phyloP scores from a whole-genome alignment of 2,329 filamentous ascomycete genomes.

The Apiospora phragmitis region DNA sequence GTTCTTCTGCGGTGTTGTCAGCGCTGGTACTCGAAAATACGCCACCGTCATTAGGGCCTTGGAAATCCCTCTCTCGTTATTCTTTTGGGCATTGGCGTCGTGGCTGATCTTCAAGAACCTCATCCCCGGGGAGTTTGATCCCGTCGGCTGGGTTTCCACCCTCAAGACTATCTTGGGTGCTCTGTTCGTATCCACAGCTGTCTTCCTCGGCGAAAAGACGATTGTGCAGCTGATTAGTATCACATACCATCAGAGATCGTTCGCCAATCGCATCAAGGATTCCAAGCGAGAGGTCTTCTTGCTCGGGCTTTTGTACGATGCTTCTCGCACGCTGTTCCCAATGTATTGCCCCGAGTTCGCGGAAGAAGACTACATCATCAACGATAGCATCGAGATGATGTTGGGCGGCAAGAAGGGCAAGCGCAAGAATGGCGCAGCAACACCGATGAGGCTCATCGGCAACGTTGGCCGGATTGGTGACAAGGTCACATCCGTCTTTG shows the following conservation, averaged over 20 bases:
- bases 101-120: constrained; percentile 63
- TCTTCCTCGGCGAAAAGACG: constrained; percentile 75
- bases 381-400: constrained; percentile 74
- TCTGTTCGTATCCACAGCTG: constrained; percentile 65
- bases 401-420: constrained; percentile 55
- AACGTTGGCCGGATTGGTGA: constrained; percentile 82
- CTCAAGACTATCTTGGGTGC: constrained; percentile 68
- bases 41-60: constrained; percentile 64
- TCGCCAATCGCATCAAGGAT: constrained; percentile 79
- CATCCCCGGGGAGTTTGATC: constrained; percentile 37
- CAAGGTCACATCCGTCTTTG: constrained; percentile 90
- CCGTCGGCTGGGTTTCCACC: constrained; percentile 54
- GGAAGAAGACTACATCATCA: constrained; percentile 90
- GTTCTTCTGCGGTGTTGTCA: constrained; percentile 69
- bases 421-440: constrained; percentile 58
- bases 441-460: constrained; percentile 76
- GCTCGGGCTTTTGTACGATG: constrained; percentile 84
- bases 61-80: constrained; percentile 66
- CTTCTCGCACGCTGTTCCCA: constrained; percentile 84
- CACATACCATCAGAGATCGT: constrained; percentile 82
- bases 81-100: constrained; percentile 66
- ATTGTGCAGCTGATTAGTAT: constrained; percentile 83
- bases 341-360: constrained; percentile 89
- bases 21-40: constrained; percentile 70
- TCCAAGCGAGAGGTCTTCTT: constrained; percentile 86